Conservation (phyloP, 2,329 filamentous ascomycete genomes). For the Sclerotinia borealis region DNA sequence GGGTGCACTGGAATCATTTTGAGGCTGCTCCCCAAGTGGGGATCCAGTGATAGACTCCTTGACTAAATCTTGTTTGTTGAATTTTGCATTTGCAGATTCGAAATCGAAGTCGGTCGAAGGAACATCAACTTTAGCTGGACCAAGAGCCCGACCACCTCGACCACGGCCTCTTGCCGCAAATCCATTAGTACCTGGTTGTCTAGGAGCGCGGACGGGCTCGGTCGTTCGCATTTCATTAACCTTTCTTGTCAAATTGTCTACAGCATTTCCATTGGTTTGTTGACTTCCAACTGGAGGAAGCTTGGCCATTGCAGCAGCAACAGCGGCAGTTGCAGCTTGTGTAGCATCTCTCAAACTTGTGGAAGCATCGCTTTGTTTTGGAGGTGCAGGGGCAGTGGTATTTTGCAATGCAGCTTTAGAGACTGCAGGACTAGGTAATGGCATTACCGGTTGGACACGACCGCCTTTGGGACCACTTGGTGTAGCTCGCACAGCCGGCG, state of each 20-base stretch:
- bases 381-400: conserved; percentile 19
- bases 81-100: conserved; percentile 76
- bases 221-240: conserved; percentile 71
- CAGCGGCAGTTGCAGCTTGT: conserved; percentile 67
- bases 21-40: conserved; percentile 49
- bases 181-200: conserved; percentile 40
- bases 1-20: conserved; percentile 36
- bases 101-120: conserved; percentile 93
- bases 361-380: conserved; percentile 30
- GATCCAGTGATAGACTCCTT: conserved; percentile 86
- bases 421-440: conserved; percentile 42
- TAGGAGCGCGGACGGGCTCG: conserved; percentile 45
- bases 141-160: conserved; percentile 38
- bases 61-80: conserved; percentile 76
- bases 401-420: conserved; percentile 36
- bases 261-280: conserved; percentile 37
- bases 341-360: conserved; percentile 59
- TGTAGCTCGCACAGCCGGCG: conserved; percentile 13
- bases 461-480: conserved; percentile 39
- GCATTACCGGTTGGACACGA: conserved; percentile 60
- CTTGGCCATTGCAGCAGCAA: conserved; percentile 75
- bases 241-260: conserved; percentile 69
- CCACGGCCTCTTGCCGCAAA: conserved; percentile 37
- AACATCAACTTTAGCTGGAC: conserved; percentile 69
- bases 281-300: conserved; percentile 38